Evolutionary conservation across 805 yeast genomes (phyloP).

Genomic region (Pichia cephalocereana): DNA sequence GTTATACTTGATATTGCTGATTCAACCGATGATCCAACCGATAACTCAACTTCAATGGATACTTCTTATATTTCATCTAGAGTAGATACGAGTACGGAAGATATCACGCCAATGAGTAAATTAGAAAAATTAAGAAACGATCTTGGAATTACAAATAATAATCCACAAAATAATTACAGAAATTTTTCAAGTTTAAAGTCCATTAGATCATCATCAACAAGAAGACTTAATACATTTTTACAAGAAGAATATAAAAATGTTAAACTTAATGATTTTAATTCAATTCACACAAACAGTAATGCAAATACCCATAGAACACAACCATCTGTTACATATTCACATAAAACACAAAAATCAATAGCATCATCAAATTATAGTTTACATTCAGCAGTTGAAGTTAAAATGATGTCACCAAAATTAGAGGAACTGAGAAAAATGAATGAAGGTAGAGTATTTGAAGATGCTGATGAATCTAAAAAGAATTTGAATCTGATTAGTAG

Average conservation of each 20-base stretch:
- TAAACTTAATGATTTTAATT: slow-evolving; percentile 15
- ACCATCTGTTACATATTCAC: slow-evolving; percentile 11
- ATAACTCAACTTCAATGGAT: neutral
- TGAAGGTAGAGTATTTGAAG: slow-evolving; percentile 21
- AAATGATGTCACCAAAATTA: slow-evolving; percentile 17
- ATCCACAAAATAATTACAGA: neutral
- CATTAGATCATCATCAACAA: slow-evolving; percentile 21
- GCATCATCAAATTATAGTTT: slow-evolving; percentile 20
- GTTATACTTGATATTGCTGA: slow-evolving; percentile 3
- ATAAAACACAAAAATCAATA: slow-evolving; percentile 17
- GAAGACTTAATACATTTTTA: slow-evolving; percentile 20
- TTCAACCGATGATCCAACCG: neutral
- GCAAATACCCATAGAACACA: neutral
- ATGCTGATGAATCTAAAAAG: slow-evolving; percentile 18
- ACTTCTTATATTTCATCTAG: slow-evolving; percentile 8
- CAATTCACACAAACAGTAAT: neutral
- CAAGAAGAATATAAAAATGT: slow-evolving; percentile 9
- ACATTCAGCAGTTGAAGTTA: slow-evolving; percentile 25
- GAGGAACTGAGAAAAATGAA: slow-evolving; percentile 11
- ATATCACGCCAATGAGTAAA: slow-evolving; percentile 11
- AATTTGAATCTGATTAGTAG: slow-evolving; percentile 5
- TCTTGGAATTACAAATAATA: neutral
- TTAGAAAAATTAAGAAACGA: slow-evolving; percentile 16
- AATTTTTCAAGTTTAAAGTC: slow-evolving; percentile 8
- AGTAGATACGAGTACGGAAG: slow-evolving; percentile 17